Percentiles rank a stretch among this genome's conserved stretches.
Conservation (phyloP, 148 eudicot species). For the Silene conica region DNA sequence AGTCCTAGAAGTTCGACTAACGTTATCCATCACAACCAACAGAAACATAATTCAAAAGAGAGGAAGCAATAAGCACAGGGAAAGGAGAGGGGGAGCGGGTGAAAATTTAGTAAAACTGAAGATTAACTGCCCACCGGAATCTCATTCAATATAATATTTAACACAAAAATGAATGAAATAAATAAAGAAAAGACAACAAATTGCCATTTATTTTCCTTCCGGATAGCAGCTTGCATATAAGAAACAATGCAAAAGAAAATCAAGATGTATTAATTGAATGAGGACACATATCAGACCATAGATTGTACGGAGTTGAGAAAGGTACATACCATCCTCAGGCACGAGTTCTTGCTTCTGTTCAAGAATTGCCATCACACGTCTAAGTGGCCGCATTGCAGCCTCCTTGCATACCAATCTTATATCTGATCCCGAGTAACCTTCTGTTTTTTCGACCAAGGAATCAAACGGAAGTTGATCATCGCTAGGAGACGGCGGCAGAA, state of each 20-base stretch:
- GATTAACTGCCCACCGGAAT: not conserved
- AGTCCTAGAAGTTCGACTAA: too few relatives aligned
- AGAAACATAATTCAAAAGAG: not conserved
- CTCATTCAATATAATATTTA: not conserved
- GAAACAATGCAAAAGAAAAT: not conserved
- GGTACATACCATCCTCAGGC: slow-evolving; percentile 76
- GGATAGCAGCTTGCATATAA: not conserved
- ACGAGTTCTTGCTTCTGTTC: slow-evolving; percentile 60
- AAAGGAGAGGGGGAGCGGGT: not conserved
- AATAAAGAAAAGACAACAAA: not conserved
- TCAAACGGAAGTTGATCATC: slow-evolving; percentile 67
- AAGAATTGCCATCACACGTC: slow-evolving; percentile 72
- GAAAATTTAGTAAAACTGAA: not conserved
- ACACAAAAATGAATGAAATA: not conserved
- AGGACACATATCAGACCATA: not conserved
- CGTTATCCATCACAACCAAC: not conserved
- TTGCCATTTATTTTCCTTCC: not conserved
- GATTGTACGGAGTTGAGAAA: not conserved
- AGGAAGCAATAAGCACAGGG: not conserved
- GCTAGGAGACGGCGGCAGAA: slow-evolving; percentile 50
- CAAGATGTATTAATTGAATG: not conserved
- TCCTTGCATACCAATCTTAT: slow-evolving; percentile 91
- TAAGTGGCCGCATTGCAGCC: slow-evolving; percentile 98
- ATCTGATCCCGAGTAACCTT: slow-evolving; percentile 94
- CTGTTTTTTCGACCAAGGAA: slow-evolving; percentile 66